Evolutionary conservation across 2,329 filamentous ascomycete species (phyloP).

Genomic region (Pseudomassariella vexata): DNA sequence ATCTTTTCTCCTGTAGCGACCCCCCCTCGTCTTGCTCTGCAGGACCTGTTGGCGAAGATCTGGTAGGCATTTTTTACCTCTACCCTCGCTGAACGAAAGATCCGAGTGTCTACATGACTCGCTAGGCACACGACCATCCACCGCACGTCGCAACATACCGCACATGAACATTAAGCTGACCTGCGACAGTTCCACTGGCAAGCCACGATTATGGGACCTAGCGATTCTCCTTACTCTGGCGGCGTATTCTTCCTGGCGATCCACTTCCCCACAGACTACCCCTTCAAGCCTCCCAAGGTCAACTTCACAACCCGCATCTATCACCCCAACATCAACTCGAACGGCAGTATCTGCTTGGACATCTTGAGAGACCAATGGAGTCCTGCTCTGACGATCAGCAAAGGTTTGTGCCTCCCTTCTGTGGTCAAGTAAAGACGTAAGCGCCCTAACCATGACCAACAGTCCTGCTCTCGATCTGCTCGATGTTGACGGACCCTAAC

Average conservation of each 20-base stretch:
- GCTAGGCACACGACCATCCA: conserved; percentile 7
- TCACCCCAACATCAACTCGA: conserved; percentile 99
- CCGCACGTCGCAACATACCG: background rate
- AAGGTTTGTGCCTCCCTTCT: conserved; percentile 57
- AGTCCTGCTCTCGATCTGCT: conserved; percentile 99
- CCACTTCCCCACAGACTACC: conserved; percentile 99
- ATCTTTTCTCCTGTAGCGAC: conserved; percentile 56
- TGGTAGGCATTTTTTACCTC: conserved; percentile 61
- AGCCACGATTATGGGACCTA: conserved; percentile 98
- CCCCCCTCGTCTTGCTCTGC: conserved; percentile 98
- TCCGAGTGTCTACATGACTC: conserved; percentile 9
- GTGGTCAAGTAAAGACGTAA: background rate
- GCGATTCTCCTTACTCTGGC: conserved; percentile 95
- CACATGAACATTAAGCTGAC: conserved; percentile 23
- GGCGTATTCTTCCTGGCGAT: conserved; percentile 99
- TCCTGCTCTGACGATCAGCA: conserved; percentile 94
- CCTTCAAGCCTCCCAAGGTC: conserved; percentile 99
- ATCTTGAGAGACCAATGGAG: conserved; percentile 99
- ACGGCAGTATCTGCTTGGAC: conserved; percentile 97
- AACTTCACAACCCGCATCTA: conserved; percentile 99
- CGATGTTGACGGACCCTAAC: conserved; percentile 99
- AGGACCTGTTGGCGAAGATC: conserved; percentile 91
- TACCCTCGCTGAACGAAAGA: conserved; percentile 14
- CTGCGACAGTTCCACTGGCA: conserved; percentile 92
- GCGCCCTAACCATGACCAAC: background rate